These are phyloP conservation scores for Pisolithus tinctorius DNA, from an alignment of 768 basidiomycete genomes.

Conservation along the genomic window DNA sequence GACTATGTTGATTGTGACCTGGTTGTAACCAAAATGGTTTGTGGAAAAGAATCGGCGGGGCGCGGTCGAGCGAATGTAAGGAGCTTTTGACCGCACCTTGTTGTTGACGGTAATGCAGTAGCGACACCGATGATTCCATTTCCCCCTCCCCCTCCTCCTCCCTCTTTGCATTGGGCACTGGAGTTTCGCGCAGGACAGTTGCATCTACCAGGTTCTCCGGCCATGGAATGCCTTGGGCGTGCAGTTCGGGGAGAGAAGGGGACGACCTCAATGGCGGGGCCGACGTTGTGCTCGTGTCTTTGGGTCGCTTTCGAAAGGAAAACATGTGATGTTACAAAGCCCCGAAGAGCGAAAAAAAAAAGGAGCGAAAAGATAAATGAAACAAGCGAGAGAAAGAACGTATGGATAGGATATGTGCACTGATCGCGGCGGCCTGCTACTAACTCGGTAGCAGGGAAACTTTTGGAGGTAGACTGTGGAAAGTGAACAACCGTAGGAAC, in stretches of 20 bases:
- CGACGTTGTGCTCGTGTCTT: constrained; percentile 36
- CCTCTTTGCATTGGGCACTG: constrained; percentile 9
- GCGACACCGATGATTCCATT: not conserved
- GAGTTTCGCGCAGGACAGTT: constrained; percentile 49
- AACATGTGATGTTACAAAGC: constrained; percentile 44
- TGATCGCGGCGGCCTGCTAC: not conserved
- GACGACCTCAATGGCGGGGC: constrained; percentile 55
- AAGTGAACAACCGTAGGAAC: too few relatives aligned
- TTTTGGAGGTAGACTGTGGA: not conserved
- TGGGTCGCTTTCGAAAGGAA: constrained; percentile 60
- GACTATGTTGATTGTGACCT: constrained; percentile 19
- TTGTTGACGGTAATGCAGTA: constrained; percentile 30
- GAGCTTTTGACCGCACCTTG: constrained; percentile 71
- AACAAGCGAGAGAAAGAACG: constrained; percentile 10
- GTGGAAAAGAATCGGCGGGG: constrained; percentile 64
- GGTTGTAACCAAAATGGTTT: constrained; percentile 63
- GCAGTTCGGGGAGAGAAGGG: constrained; percentile 74
- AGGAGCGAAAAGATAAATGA: constrained; percentile 20
- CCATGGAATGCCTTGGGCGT: constrained; percentile 74
- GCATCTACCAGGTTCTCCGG: constrained; percentile 78
- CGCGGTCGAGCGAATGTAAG: constrained; percentile 44
- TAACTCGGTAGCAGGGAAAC: constrained; percentile 4
- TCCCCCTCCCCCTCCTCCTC: constrained; percentile 1
- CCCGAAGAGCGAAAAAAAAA: constrained; percentile 10
- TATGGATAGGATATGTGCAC: constrained; percentile 18